Percentiles rank a stretch among this genome's conserved stretches.
These are phyloP conservation scores for Erucastrum elatum DNA, from an alignment of 345 rosid genomes.

Conservation along the genomic window DNA sequence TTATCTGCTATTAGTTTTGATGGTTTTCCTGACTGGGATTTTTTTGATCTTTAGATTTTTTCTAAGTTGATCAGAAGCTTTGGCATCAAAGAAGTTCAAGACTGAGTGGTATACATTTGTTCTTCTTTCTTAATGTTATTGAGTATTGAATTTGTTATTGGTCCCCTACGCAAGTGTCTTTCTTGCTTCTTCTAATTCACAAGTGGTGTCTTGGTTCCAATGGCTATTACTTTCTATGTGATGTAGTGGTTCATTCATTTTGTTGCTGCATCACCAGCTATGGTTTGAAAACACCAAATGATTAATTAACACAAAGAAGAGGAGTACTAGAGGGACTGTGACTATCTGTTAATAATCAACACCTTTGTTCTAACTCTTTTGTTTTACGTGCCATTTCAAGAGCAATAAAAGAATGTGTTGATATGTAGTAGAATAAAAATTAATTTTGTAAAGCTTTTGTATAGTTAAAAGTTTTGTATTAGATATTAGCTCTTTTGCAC, in stretches of 20 bases:
- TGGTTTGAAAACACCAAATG: neutral
- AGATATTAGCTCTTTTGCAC: neutral
- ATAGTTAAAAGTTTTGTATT: neutral
- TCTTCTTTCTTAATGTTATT: neutral
- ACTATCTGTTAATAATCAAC: neutral
- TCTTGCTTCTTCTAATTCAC: neutral
- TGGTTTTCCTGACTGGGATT: neutral
- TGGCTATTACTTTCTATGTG: neutral
- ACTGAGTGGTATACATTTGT: neutral
- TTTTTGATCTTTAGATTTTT: neutral
- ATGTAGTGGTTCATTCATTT: neutral
- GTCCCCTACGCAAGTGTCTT: no score
- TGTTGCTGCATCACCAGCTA: neutral
- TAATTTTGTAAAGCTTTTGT: neutral
- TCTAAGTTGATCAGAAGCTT: neutral
- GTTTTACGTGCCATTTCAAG: neutral
- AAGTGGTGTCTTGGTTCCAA: neutral
- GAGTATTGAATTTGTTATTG: no score
- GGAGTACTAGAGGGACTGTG: neutral
- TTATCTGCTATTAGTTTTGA: neutral
- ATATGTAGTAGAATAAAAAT: neutral
- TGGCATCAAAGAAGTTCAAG: neutral
- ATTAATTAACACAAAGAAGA: no score
- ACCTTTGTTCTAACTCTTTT: no score
- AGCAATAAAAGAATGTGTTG: neutral